Evolutionary conservation across 495 filamentous ascomycete genomes (phyloP), one percentile per base, ranked within the genome.

Genomic region (Lophiostoma macrostomum): DNA sequence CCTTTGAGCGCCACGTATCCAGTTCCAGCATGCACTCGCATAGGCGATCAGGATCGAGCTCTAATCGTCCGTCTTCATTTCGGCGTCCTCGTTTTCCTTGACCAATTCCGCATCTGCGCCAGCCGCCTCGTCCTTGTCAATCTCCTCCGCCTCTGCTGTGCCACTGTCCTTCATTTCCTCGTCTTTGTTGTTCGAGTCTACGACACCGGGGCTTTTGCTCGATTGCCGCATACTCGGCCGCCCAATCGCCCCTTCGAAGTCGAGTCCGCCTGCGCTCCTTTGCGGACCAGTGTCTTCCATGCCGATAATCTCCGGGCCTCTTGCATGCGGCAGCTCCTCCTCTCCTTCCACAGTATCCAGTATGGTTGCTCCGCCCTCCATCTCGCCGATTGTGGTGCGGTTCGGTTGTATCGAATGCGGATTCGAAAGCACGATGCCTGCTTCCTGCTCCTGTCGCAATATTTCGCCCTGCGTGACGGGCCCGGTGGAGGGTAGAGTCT

Each of bases 211-310:
- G 36, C 51, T 61, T 47, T 51, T 56, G 36, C 47, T 47, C 22
- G n/a, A 40, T 23, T 29, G 41, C 28, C 29, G 24, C 8, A 57
- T 8, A 20, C 54, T 51, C 8, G 53, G 53, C 29, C 64, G 53
- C 1, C 70, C 70, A 1, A 70, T 66, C 6, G 71, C 71, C 22
- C 65, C 69, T 22, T 73, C 71, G 50, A 73, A 63, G 52, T 72
- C 70, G 31, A 73, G 46, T 12, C 44, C 34, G 34, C 50, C 34
- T 44, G 51, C 31, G 2, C 43, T 37, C 30, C 53, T 73, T 67
- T 96, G 91, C 14, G 88, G 80, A 1, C 93, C 93, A 64, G 86
- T 82, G 64, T 98, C 93, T 61, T 90, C 86, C 22, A 88, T 80
- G 0, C 90, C 91, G 20, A 98, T 82, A 50, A 87, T 77, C 10